Percentiles rank a stretch among this genome's conserved stretches.
Conservation (phyloP, 257 asterid species). For the Pogostemon cablin region DNA sequence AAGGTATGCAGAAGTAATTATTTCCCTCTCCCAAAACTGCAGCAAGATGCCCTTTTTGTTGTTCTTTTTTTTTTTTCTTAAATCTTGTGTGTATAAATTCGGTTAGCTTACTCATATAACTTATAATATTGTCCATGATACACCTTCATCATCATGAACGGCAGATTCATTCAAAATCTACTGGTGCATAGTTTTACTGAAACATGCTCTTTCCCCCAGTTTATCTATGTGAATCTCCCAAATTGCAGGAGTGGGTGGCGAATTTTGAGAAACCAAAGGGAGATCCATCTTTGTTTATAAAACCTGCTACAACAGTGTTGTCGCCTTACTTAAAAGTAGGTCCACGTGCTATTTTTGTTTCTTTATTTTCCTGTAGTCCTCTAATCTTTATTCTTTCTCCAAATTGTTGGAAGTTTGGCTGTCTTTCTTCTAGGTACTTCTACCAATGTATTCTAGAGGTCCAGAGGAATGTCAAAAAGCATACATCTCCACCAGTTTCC, state of each 20-base stretch:
- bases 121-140: too few species aligned
- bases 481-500: slow-evolving; percentile 98
- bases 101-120: background rate
- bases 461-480: slow-evolving; percentile 60
- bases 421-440: slow-evolving; percentile 94
- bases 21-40: slow-evolving; percentile 18
- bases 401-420: slow-evolving; percentile 81
- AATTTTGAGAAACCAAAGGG: slow-evolving; percentile 98
- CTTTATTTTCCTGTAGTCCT: slow-evolving; percentile 24
- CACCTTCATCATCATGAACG: too few species aligned
- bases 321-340: slow-evolving; percentile 94
- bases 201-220: slow-evolving; percentile 14
- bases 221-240: slow-evolving; percentile 10
- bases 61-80: background rate
- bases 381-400: slow-evolving; percentile 42
- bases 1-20: slow-evolving; percentile 48
- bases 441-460: slow-evolving; percentile 88
- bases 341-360: slow-evolving; percentile 6
- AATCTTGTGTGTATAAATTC: background rate
- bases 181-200: slow-evolving; percentile 9
- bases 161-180: background rate
- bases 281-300: slow-evolving; percentile 83
- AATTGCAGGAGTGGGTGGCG: slow-evolving; percentile 87
- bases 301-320: slow-evolving; percentile 91
- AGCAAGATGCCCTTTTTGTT: background rate